Percentiles rank a stretch among this genome's conserved stretches.
phyloP scores from a whole-genome alignment of 2,329 filamentous ascomycete genomes.

The Aspergillus amoenus region DNA sequence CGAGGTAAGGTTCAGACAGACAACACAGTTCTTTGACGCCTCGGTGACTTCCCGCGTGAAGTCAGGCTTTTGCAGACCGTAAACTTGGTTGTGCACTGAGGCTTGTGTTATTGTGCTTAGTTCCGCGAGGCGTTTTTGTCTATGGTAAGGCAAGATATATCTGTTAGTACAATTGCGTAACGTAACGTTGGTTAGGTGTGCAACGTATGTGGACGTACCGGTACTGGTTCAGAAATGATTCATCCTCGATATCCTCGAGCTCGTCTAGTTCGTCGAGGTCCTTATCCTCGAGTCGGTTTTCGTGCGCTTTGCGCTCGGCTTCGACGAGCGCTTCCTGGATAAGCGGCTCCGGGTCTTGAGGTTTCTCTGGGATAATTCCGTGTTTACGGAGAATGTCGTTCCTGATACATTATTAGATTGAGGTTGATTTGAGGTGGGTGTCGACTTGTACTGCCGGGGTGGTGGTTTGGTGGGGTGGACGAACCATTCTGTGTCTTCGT shows the following conservation, averaged over 20 bases:
- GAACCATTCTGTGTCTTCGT: constrained; percentile 94
- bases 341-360: constrained; percentile 89
- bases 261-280: constrained; percentile 91
- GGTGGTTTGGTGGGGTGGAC: constrained; percentile 33
- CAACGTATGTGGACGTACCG: constrained; percentile 56
- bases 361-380: constrained; percentile 96
- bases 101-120: constrained; percentile 72
- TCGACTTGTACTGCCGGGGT: too few species aligned
- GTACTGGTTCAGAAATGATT: constrained; percentile 84
- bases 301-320: constrained; percentile 78
- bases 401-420: constrained; percentile 52
- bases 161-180: neutral
- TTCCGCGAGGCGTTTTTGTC: constrained; percentile 81
- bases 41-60: constrained; percentile 91
- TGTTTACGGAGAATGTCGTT: constrained; percentile 98
- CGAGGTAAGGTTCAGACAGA: constrained; percentile 79
- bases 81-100: constrained; percentile 83
- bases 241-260: constrained; percentile 93
- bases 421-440: constrained; percentile 3
- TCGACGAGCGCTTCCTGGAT: constrained; percentile 92
- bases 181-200: constrained; percentile 75
- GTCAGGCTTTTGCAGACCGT: constrained; percentile 90
- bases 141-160: constrained; percentile 21
- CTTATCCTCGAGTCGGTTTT: constrained; percentile 91
- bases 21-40: constrained; percentile 67